Base-by-base conservation (phyloP, 2,329 filamentous ascomycete species). In the Monilinia vaccinii-corymbosi region DNA sequence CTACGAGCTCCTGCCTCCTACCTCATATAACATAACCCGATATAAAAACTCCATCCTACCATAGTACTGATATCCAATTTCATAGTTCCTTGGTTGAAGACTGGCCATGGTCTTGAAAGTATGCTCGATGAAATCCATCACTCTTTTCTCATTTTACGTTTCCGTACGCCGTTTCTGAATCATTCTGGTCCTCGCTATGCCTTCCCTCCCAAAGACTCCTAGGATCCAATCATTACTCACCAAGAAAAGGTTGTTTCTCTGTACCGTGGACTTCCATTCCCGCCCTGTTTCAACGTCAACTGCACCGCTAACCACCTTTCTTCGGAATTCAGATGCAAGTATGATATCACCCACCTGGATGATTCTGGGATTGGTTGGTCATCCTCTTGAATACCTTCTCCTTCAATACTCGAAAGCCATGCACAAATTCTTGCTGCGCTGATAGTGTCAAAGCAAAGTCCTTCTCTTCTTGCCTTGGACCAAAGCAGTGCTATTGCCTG, bases 221-320 rank as follows among this genome's bases (percentile, higher is more conserved):
- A 18, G 28, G 18, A n/a, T 25, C 46, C 3, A 38, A 51, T 14
- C 31, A 36, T 42, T 28, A 25, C 32, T 45, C 65, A 71, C 69
- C 69, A 71, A 63, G 68, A 70, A 65, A 71, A 71, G 58, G 68
- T 70, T 42, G 68, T 71, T 45, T 70, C 69, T 62, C 65, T 67
- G 61, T 67, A 69, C 36, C 61, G 61, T 48, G 65, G 64, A 31
- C 62, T 62, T 36, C 65, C 68, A 45, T 65, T 65, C 44, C 63
- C 63, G 46, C 65, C 66, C 31, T 63, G 64, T 32, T 63, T 62
- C 36, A 67, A 65, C 5, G 68, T 69, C 45, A 71, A 61, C 60
- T 71, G 67, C 21, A 70, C 67, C 40, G 68, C 68, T 50, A 71
- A 51, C 68, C 69, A 71, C 36, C 68, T 58, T 56, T 71, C 68